Evolutionary conservation across 306 rosid species (phyloP), one percentile per base, ranked within the genome.

Genomic region (Cyamopsis tetragonoloba): DNA sequence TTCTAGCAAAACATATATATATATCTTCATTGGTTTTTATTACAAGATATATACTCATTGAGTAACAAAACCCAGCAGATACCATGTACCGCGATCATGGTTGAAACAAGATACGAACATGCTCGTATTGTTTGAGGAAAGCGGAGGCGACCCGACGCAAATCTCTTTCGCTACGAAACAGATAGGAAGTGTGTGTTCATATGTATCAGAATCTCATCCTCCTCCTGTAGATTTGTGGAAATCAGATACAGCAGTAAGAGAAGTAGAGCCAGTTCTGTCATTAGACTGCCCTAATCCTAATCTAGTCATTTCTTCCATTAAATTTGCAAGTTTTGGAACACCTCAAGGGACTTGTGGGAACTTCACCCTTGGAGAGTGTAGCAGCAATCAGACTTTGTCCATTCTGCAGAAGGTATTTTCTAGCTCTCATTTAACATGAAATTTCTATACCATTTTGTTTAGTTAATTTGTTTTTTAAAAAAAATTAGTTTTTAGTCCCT

Each of bases 1-100:
- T 9, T 71, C 47, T 68, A 30, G 15, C n/a, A n/a, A n/a, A n/a
- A n/a, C n/a, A n/a, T n/a, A n/a, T n/a, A n/a, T n/a, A n/a, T n/a
- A n/a, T n/a, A n/a, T n/a, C n/a, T n/a, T n/a, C n/a, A n/a, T n/a
- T n/a, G n/a, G n/a, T n/a, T n/a, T n/a, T n/a, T n/a, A n/a, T n/a
- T n/a, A n/a, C n/a, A n/a, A n/a, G n/a, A n/a, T 43, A 12, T 34
- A 41, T 39, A 42, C 49, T 70, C n/a, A 77, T 71, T 64, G 47
- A 43, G 53, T 38, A 22, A 22, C 49, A 62, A 10, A 26, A n/a
- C 62, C 73, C 12, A 50, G 55, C 80, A 92, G 98, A 51, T 87
- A 93, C 80, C 97, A 89, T 48, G 91, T 89, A 19, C 99, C 99
- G 0, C 79, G 86, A 13, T 75, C 93, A 3, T 93, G 97, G 99